Evolutionary conservation across 345 rosid species (phyloP), one percentile per base, ranked within the genome.

Genomic region (Camelina laxa): DNA sequence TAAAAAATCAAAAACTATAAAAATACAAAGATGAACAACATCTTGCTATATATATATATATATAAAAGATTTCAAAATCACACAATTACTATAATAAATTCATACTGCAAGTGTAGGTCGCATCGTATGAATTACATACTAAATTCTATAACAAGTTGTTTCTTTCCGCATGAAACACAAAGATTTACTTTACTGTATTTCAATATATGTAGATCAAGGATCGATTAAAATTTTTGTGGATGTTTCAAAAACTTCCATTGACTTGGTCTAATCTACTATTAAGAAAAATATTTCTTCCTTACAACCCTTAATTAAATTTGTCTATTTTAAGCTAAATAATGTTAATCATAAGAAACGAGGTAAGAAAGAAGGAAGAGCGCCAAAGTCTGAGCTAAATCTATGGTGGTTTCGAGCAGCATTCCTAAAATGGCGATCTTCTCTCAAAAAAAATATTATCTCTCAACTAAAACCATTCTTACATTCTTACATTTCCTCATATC

Each of bases 321-420:
- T 16, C 79, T 75, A 75, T 68, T 68, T 75, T 68, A 75, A 60
- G 74, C 42, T 20, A 69, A 69, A 76, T 67, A 69, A 76, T 67
- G 21, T 20, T 31, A 66, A 66, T 58, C 30, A 74, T 35, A 65
- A 11, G 55, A 65, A 70, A 87, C 80, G 82, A 80, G 87, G 84
- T 51, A 74, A 76, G 85, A 74, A 73, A 69, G 50, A 38, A 73
- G 63, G 85, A 79, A 79, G 81, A 75, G 90, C 88, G 95, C 70
- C 86, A 85, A 83, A 79, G 70, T 85, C 91, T 85, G 85, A 80
- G 73, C 70, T 35, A 77, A 80, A 36, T 80, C 15, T 73, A 72
- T 72, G 75, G 77, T 74, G 73, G 80, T 86, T 84, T 78, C 86
- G 83, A 83, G 57, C 76, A 83, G 57, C 76, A 44, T 66, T 71